Base-by-base conservation (phyloP, 768 basidiomycete genomes). In the Amanita rubescens region DNA sequence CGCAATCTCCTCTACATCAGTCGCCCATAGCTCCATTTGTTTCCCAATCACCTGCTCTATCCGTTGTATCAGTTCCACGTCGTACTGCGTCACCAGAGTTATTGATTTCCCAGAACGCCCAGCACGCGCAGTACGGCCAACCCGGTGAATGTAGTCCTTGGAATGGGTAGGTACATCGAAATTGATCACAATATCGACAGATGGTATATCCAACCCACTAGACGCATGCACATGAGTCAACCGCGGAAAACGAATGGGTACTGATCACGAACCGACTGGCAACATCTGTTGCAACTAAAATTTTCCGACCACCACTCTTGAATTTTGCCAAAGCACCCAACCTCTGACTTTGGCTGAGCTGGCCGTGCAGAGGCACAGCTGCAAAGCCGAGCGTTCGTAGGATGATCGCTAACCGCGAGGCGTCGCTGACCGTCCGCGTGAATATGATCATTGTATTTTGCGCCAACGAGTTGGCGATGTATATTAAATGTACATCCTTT, bases 61-160 rank as follows among this genome's bases (percentile, higher is more conserved):
- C 8, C 96, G 85, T 68, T 96, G 93, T 4, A 97, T 70, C 42
- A 97, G 78, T 69, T 98, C 96, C 51, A 99, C 93, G 60, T 99
- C 96, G 68, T 98, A 99, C 69, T 99, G 96, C 5, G 95, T 92
- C 20, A 97, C 94, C 38, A 99, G 80, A n/a, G 94, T 96, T 62
- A 99, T 89, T 1, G 91, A 86, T 72, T 97, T 97, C 41, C 96
- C 96, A 1, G 93, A 84, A 39, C 96, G 82, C n/a, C 96, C 96
- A 2, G 96, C 96, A 64, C 96, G 87, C 5, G 96, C 96, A 30
- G 96, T 99, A 53, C 96, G 83, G 35, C 96, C 96, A 9, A 99
- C 96, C 41, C 96, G 84, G 66, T 99, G 96, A 47, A 99, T 96
- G 69, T 99, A 99, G 67, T 98, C 96, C 73, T 99, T 98, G 14